These are phyloP conservation scores for Lactarius tabidus DNA, from an alignment of 768 basidiomycete genomes.

Conservation along the genomic window DNA sequence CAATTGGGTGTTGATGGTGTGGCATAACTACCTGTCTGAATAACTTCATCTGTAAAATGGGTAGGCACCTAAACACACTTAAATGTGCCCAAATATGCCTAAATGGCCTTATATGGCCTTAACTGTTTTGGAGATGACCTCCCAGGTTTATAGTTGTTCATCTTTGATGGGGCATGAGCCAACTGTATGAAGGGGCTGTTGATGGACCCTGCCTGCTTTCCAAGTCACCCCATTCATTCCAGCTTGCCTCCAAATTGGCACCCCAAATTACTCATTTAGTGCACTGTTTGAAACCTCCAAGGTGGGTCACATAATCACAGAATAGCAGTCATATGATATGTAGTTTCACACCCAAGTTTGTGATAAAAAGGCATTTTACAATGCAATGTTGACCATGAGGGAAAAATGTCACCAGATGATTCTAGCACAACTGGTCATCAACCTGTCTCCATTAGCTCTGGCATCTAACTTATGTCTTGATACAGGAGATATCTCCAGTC, in stretches of 20 bases:
- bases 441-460: conserved; percentile 83
- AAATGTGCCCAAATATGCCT: too few species aligned
- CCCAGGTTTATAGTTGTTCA: too few species aligned
- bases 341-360: not conserved
- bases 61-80: too few species aligned
- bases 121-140: too few species aligned
- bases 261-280: conserved; percentile 89
- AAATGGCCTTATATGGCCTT: too few species aligned
- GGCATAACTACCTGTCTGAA: too few species aligned
- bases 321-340: conserved; percentile 15
- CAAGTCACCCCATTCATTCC: conserved; percentile 97
- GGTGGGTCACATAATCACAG: conserved; percentile 50
- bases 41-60: too few species aligned
- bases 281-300: conserved; percentile 84
- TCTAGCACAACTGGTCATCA: conserved; percentile 92
- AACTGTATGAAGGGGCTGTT: conserved; percentile 94
- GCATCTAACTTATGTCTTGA: conserved; percentile 94
- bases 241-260: conserved; percentile 80
- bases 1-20: too few species aligned
- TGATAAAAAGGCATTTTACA: conserved; percentile 76
- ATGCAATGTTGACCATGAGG: conserved; percentile 92
- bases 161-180: conserved; percentile 96
- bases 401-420: conserved; percentile 80
- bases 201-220: conserved; percentile 90
- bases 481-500: conserved; percentile 91